These are phyloP conservation scores for Colletotrichum caudatum DNA, from an alignment of 2,329 filamentous ascomycete genomes.

Conservation along the genomic window DNA sequence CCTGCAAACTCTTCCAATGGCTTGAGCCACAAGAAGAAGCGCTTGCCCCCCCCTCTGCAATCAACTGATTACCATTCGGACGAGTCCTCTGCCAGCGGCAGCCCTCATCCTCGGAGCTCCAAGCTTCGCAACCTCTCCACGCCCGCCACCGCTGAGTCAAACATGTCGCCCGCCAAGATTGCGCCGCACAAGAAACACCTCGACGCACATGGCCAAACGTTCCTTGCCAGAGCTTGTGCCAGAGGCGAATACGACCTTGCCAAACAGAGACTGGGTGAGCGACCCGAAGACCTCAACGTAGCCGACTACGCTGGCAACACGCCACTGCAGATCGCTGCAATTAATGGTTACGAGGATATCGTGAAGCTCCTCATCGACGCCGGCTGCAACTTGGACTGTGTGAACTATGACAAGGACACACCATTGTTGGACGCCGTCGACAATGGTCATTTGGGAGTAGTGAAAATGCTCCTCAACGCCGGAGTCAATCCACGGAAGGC, in stretches of 20 bases:
- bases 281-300: conserved; percentile 88
- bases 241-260: conserved; percentile 85
- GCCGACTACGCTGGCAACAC: conserved; percentile 97
- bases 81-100: conserved; percentile 72
- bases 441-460: conserved; percentile 90
- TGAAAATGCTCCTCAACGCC: conserved; percentile 84
- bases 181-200: conserved; percentile 84
- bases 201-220: conserved; percentile 92
- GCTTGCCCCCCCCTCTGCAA: conserved; percentile 70
- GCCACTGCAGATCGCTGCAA: conserved; percentile 89
- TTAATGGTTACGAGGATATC: conserved; percentile 88
- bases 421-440: conserved; percentile 96
- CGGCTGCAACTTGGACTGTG: conserved; percentile 85
- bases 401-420: conserved; percentile 87
- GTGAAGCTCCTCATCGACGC: conserved; percentile 88
- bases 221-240: conserved; percentile 89
- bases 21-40: conserved; percentile 70
- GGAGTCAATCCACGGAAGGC: conserved; percentile 92
- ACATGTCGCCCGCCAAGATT: conserved; percentile 76
- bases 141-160: conserved; percentile 67
- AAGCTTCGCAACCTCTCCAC: conserved; percentile 68
- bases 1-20: conserved; percentile 67
- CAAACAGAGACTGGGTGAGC: conserved; percentile 78
- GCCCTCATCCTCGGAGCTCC: conserved; percentile 69
- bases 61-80: conserved; percentile 76